Evolutionary conservation across 345 rosid species (phyloP).

Genomic region (Pistacia vera): DNA sequence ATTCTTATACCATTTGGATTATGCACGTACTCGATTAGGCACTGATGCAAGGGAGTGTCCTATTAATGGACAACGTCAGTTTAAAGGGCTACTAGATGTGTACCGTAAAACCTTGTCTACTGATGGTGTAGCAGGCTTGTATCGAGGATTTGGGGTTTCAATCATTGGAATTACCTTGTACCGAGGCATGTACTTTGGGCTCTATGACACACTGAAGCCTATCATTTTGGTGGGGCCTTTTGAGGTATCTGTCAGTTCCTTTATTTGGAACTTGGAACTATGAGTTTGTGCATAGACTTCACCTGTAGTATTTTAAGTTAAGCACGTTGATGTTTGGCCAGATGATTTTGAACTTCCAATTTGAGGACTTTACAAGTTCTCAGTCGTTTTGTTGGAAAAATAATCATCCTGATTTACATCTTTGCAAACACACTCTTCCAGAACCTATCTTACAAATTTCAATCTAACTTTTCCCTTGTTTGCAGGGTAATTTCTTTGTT

Average conservation of each 20-base stretch:
- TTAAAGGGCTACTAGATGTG: constrained; percentile 79
- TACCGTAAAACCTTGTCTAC: constrained; percentile 71
- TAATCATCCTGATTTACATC: not conserved
- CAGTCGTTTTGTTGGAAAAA: not conserved
- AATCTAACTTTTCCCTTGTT: constrained; percentile 8
- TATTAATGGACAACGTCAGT: constrained; percentile 64
- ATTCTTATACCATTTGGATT: constrained; percentile 88
- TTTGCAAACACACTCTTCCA: not conserved
- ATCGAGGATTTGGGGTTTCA: constrained; percentile 90
- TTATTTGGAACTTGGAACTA: constrained; percentile 4
- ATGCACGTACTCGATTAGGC: constrained; percentile 81
- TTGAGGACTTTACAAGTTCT: not conserved
- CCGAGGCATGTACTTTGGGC: constrained; percentile 93
- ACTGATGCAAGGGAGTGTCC: constrained; percentile 74
- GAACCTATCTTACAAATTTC: not conserved
- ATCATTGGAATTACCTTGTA: constrained; percentile 89
- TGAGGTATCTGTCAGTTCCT: constrained; percentile 52
- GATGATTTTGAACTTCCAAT: constrained; percentile 3
- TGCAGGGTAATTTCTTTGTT: constrained; percentile 84
- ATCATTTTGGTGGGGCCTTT: constrained; percentile 75
- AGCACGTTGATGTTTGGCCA: not conserved
- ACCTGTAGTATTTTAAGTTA: not conserved
- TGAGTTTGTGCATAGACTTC: not conserved
- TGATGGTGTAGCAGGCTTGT: constrained; percentile 76
- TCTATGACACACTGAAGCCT: constrained; percentile 92